Conservation (phyloP, 75 land plant species). For the Ceratopteris richardii region DNA sequence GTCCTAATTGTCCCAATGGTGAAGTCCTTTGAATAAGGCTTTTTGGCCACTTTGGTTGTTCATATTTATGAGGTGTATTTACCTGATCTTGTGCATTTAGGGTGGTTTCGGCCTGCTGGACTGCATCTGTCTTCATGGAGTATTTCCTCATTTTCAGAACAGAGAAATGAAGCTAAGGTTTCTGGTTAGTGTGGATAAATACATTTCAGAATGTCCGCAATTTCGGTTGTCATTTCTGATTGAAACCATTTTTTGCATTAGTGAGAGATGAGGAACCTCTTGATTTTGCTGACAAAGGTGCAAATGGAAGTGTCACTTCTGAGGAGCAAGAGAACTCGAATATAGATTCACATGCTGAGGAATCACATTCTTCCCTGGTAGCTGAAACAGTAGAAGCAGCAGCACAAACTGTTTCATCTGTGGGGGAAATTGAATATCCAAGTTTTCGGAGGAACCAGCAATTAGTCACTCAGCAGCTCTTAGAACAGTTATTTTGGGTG, state of each 20-base stretch:
- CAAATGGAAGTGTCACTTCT: conserved; percentile 1
- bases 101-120: neutral
- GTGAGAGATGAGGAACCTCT: neutral
- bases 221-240: neutral
- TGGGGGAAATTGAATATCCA: conserved; percentile 19
- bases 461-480: conserved; percentile 32
- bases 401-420: conserved; percentile 21
- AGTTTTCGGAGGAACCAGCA: conserved; percentile 9
- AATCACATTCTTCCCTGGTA: neutral
- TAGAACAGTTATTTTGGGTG: conserved; percentile 80
- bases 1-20: neutral
- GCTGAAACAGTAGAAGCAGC: conserved; percentile 28
- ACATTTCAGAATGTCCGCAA: neutral
- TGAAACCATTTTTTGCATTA: neutral
- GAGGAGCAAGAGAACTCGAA: neutral
- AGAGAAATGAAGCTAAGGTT: neutral
- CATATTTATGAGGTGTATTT: neutral
- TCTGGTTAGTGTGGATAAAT: neutral
- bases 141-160: neutral
- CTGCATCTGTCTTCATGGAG: neutral
- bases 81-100: neutral
- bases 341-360: neutral
- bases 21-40: neutral
- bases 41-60: neutral
- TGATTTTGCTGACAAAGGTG: neutral